phyloP scores from a whole-genome alignment of 2,329 filamentous ascomycete species.

The Diaporthe citri region DNA sequence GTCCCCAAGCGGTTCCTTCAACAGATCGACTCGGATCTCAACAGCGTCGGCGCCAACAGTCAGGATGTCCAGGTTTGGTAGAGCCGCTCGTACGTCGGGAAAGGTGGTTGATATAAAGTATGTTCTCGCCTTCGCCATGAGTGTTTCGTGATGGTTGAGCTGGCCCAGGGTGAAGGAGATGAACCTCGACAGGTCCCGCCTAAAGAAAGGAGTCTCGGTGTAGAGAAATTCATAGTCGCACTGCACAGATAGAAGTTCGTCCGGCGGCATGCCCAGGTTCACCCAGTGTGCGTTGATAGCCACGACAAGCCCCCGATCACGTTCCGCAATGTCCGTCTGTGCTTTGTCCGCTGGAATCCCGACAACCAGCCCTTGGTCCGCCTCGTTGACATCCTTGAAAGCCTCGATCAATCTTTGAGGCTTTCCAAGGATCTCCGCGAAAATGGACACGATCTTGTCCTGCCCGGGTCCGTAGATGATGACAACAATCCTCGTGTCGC shows the following conservation, averaged over 20 bases:
- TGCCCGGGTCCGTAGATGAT: constrained; percentile 80
- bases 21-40: constrained; percentile 85
- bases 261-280: constrained; percentile 77
- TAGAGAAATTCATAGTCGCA: constrained; percentile 93
- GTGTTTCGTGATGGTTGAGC: constrained; percentile 80
- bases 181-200: constrained; percentile 82
- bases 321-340: constrained; percentile 67
- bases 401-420: constrained; percentile 71
- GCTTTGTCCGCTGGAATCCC: constrained; percentile 72
- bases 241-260: constrained; percentile 71
- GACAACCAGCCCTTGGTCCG: constrained; percentile 74
- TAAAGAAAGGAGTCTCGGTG: constrained; percentile 77
- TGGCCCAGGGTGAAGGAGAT: constrained; percentile 85
- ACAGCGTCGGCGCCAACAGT: constrained; percentile 90
- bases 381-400: constrained; percentile 65
- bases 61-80: constrained; percentile 88
- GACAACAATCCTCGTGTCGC: constrained; percentile 70
- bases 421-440: constrained; percentile 85
- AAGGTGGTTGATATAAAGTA: constrained; percentile 92
- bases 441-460: constrained; percentile 79
- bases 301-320: constrained; percentile 71
- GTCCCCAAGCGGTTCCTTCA: constrained; percentile 77
- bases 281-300: constrained; percentile 84
- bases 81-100: constrained; percentile 83
- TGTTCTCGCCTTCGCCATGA: constrained; percentile 82